Conservation (phyloP, 2,329 filamentous ascomycete species). For the Whalleya microplaca region DNA sequence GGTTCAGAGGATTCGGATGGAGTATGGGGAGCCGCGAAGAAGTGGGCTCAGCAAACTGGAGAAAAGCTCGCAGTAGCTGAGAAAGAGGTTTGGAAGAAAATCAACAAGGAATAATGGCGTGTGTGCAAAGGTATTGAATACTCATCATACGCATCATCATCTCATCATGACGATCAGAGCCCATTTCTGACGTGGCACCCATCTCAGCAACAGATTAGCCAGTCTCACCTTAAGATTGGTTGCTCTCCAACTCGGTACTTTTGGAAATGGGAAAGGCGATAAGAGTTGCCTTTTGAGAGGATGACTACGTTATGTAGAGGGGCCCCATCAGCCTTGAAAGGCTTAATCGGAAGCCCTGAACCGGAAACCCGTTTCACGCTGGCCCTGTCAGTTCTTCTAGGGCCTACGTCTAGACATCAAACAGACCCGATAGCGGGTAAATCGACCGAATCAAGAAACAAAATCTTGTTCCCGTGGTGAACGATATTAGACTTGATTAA, state of each 20-base stretch:
- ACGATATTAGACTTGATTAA: constrained; percentile 14
- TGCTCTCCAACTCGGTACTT: constrained; percentile 9
- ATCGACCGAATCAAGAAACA: constrained; percentile 5
- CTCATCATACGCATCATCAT: constrained; percentile 2
- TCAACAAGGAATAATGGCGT: constrained; percentile 59
- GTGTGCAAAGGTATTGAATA: constrained; percentile 3
- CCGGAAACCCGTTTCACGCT: neutral
- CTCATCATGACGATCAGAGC: neutral
- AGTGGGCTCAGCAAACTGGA: constrained; percentile 60
- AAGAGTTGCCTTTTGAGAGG: constrained; percentile 2
- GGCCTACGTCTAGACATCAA: constrained; percentile 9
- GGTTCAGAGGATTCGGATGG: constrained; percentile 40
- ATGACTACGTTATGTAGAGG: constrained; percentile 1
- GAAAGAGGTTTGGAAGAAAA: constrained; percentile 64
- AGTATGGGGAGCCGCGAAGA: constrained; percentile 62
- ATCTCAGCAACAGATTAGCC: neutral
- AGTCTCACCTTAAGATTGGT: neutral
- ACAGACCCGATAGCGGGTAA: constrained; percentile 16
- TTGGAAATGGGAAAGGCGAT: constrained; percentile 22
- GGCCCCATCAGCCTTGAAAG: neutral
- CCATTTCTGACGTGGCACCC: neutral
- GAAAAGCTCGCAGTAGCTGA: constrained; percentile 62
- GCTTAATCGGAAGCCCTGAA: neutral
- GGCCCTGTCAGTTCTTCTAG: neutral
- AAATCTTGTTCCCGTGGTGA: constrained; percentile 3